phyloP scores from a whole-genome alignment of 75 land plant species.

The Isoetes taiwanensis region DNA sequence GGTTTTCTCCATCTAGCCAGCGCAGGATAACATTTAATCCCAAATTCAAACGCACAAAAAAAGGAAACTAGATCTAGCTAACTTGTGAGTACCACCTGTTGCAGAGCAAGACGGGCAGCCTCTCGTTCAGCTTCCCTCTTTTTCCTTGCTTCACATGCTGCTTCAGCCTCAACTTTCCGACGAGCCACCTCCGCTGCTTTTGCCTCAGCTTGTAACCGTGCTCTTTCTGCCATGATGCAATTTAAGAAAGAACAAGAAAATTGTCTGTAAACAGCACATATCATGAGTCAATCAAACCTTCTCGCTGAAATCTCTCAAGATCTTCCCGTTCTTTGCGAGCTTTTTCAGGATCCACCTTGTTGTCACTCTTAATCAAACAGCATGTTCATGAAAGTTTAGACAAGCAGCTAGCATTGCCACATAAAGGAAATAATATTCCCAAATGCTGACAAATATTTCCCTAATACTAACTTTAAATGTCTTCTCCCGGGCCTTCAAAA shows the following conservation, averaged over 20 bases:
- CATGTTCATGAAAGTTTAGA: background rate
- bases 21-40: slow-evolving; percentile 5
- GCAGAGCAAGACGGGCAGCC: slow-evolving; percentile 67
- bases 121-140: slow-evolving; percentile 74
- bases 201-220: slow-evolving; percentile 79
- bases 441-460: background rate
- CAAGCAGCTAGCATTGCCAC: background rate
- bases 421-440: background rate
- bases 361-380: slow-evolving; percentile 18
- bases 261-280: background rate
- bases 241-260: background rate
- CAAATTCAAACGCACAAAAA: background rate
- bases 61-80: background rate
- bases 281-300: slow-evolving; percentile 31
- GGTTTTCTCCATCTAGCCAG: slow-evolving; percentile 71
- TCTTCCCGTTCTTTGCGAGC: slow-evolving; percentile 48
- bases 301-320: slow-evolving; percentile 50
- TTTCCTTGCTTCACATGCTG: slow-evolving; percentile 62
- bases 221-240: slow-evolving; percentile 41
- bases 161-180: slow-evolving; percentile 55
- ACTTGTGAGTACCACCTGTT: slow-evolving; percentile 25
- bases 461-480: slow-evolving; percentile 17
- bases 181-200: slow-evolving; percentile 71
- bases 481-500: slow-evolving; percentile 81
- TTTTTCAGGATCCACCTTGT: slow-evolving; percentile 46